phyloP scores from a whole-genome alignment of 2,329 filamentous ascomycete genomes.

The Verticillium nonalfalfae region DNA sequence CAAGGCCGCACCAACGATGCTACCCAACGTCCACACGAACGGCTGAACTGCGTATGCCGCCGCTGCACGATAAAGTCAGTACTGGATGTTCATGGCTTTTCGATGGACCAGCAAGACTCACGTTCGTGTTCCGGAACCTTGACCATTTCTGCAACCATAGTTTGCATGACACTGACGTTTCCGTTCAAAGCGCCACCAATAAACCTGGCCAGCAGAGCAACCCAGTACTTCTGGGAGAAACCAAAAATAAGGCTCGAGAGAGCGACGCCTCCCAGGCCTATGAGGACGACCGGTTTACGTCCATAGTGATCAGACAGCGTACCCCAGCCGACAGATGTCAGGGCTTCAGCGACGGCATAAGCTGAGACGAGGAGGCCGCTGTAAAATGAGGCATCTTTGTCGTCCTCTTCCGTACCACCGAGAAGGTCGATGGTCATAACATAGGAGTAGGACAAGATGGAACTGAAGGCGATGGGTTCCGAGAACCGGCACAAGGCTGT shows the following conservation, averaged over 20 bases:
- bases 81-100: neutral
- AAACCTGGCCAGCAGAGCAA: constrained; percentile 32
- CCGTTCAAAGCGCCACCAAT: constrained; percentile 32
- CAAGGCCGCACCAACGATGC: constrained; percentile 29
- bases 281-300: constrained; percentile 20
- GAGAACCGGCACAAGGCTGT: constrained; percentile 37
- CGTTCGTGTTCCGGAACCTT: constrained; percentile 33
- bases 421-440: constrained; percentile 33
- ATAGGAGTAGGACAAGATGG: constrained; percentile 36
- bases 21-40: constrained; percentile 29
- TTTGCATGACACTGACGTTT: constrained; percentile 33
- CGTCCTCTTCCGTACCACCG: constrained; percentile 18
- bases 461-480: constrained; percentile 38
- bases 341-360: constrained; percentile 34
- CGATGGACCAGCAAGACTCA: constrained; percentile 1
- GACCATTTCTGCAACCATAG: constrained; percentile 35
- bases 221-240: constrained; percentile 32
- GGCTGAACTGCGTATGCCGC: constrained; percentile 27
- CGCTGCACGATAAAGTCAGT: constrained; percentile 11
- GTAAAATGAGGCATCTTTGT: constrained; percentile 36
- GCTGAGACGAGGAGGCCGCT: constrained; percentile 39
- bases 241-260: constrained; percentile 34
- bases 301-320: constrained; percentile 32
- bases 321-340: constrained; percentile 35
- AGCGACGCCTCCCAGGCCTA: constrained; percentile 22